Evolutionary conservation across 441 rosid genomes (phyloP).

Genomic region (Brassica balearica): DNA sequence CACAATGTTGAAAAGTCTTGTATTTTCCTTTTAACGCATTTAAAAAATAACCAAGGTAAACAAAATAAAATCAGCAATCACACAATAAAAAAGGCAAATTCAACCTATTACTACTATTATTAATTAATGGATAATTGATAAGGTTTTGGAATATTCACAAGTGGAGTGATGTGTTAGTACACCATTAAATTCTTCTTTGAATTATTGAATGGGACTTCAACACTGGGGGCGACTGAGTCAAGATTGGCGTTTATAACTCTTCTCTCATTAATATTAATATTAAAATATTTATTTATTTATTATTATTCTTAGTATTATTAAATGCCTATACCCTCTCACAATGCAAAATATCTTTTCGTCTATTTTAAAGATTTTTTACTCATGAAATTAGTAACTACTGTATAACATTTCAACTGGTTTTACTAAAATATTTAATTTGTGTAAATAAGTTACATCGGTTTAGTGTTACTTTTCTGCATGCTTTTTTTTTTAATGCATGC

Average conservation of each 20-base stretch:
- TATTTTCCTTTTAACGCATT: not conserved
- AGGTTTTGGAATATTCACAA: slow-evolving; percentile 25
- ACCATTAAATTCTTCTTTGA: not conserved
- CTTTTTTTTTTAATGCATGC: not conserved
- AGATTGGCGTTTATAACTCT: slow-evolving; percentile 27
- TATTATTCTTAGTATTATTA: not conserved
- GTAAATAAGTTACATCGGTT: not conserved
- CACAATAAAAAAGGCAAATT: slow-evolving; percentile 22
- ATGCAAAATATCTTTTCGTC: not conserved
- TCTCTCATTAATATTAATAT: not conserved
- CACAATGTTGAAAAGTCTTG: slow-evolving; percentile 18
- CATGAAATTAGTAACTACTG: not conserved
- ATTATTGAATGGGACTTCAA: slow-evolving; percentile 23
- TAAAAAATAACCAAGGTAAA: not conserved
- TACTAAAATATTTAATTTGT: not conserved
- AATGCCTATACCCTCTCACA: not conserved
- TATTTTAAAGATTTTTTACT: not conserved
- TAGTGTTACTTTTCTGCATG: slow-evolving; percentile 4
- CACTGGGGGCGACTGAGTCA: slow-evolving; percentile 38
- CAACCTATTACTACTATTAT: slow-evolving; percentile 22
- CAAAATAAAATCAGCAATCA: not conserved
- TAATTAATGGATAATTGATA: slow-evolving; percentile 4
- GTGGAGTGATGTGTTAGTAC: slow-evolving; percentile 24
- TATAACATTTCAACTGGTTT: not conserved
- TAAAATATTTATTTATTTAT: not conserved